A percentile compares a stretch with the other conserved stretches of the same genome.
These are phyloP conservation scores for Zelopaecilomyces penicillatus DNA, from an alignment of 2,329 filamentous ascomycete species.

Conservation along the genomic window DNA sequence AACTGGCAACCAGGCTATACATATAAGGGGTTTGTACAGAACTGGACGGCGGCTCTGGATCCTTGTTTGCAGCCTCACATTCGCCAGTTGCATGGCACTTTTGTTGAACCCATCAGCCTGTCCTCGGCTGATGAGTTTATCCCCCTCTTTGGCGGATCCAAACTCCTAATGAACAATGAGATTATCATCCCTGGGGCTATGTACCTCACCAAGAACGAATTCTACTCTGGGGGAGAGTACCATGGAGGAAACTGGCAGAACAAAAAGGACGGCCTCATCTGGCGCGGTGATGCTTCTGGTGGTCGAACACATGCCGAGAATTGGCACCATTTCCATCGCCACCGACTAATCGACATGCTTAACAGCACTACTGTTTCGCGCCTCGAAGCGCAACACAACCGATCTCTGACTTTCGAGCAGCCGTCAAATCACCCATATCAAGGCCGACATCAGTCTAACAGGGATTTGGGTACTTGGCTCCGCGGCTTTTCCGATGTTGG, in stretches of 20 bases:
- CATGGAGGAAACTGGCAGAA: conserved; percentile 50
- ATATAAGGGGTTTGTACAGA: conserved; percentile 43
- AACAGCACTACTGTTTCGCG: conserved; percentile 50
- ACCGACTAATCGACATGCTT: conserved; percentile 60
- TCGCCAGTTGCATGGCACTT: conserved; percentile 45
- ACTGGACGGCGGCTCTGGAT: conserved; percentile 51
- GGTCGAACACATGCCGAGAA: conserved; percentile 44
- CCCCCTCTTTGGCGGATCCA: conserved; percentile 55
- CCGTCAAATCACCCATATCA: conserved; percentile 35
- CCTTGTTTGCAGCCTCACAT: conserved; percentile 50
- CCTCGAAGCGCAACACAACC: conserved; percentile 33
- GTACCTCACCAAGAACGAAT: conserved; percentile 51
- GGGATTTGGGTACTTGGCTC: conserved; percentile 34
- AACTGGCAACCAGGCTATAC: conserved; percentile 28
- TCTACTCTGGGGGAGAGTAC: conserved; percentile 48
- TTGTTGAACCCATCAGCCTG: conserved; percentile 45
- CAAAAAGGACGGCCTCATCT: conserved; percentile 49
- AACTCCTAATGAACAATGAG: conserved; percentile 54
- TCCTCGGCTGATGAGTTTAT: conserved; percentile 45
- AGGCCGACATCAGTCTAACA: conserved; percentile 25
- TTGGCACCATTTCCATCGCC: conserved; percentile 64
- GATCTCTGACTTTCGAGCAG: conserved; percentile 41
- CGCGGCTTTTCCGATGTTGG: conserved; percentile 31
- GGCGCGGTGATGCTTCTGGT: conserved; percentile 59
- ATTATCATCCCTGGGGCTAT: conserved; percentile 57